Base-by-base conservation (phyloP, 1,139 yeast species). In the Yamadazyma friedrichii region DNA sequence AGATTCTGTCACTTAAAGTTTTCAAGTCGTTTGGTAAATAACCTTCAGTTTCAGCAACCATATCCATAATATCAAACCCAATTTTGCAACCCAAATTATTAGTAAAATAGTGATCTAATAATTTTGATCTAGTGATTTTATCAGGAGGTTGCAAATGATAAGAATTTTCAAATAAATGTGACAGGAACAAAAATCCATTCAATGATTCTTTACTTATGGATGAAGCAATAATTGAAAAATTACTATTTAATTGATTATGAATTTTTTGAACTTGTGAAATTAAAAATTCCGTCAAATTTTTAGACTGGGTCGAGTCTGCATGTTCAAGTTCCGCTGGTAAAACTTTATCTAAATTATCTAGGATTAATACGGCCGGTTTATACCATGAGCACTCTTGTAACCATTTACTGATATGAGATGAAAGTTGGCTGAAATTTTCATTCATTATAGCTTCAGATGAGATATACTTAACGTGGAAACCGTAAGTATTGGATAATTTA, bases 31-130 rank as follows among this genome's bases (percentile, higher is more conserved):
- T 80, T 0, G 97, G 95, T 31, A 88, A 77, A 58, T 84, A 93
- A 0, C 98, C 98, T 54, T 93, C 98, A 0, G 96, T 86, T 42
- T 84, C 93, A 20, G 78, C 61, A 30, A 89, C 84, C 50, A 89
- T 70, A 53, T 88, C 95, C 61, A 83, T 73, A 11, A 82, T 55
- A 52, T 84, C 91, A 45, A 80, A 71, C 3, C 67, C 41, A 47
- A 55, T 59, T 15, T 49, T 55, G 54, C 64, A 63, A 10, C 53
- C 57, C 36, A 64, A 64, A 50, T 62, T 44, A 53, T 56, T 33
- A 0, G 51, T 42, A 6, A 84, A 52, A 37, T 81, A 80, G 35
- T 70, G 66, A 8, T 66, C 59, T 30, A 88, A 51, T 9, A 88
- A 68, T 15, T 65, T 62, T 26, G 67, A 65, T 41, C 97, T 70